Evolutionary conservation across 73 alveolate genomes (phyloP), one percentile per base, ranked within the genome.

Genomic region (Stentor coeruleus): DNA sequence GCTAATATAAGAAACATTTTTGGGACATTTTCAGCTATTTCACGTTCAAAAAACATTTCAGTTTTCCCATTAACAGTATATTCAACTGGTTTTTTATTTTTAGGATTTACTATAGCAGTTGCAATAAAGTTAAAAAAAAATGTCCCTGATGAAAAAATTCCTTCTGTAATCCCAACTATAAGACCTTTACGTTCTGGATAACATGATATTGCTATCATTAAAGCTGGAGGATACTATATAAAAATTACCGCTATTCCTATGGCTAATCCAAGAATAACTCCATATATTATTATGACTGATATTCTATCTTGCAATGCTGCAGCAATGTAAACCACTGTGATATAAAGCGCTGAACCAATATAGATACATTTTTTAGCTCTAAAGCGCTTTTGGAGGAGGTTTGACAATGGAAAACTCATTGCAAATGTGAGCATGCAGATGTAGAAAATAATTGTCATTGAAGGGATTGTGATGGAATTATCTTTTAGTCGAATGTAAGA

Each of bases 91-190:
- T 59, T 36, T 59, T 39, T 81, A 58, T 87, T 82, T 35, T 87
- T 41, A 26, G 93, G 93, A 81, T 90, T 90, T 14, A 90, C 89
- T 3, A 90, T 59, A 1, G 81, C 66, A n/a, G 91, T 87, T 1
- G 93, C 60, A 41, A 90, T 74, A 35, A 86, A 74, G 33, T 77
- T 80, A 77, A 82, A 90, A 3, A 87, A 59, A 30, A 30, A 26
- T 33, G 49, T 57, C 20, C 81, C 81, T 28, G 35, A 66, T n/a
- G 59, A 36, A 66, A 33, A 33, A 66, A 20, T n/a, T 33, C 59
- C 81, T 15, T 30, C 38, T 33, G 35, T 28, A n/a, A 66, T 30
- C 30, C 81, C 81, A 33, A 26, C 35, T 33, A 66, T 57, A 1
- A 15, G 14, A 15, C 81, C 81, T 66, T 66, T 66, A 0, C 26